Evolutionary conservation across 495 filamentous ascomycete species (phyloP).

Genomic region (Echria macrotheca): DNA sequence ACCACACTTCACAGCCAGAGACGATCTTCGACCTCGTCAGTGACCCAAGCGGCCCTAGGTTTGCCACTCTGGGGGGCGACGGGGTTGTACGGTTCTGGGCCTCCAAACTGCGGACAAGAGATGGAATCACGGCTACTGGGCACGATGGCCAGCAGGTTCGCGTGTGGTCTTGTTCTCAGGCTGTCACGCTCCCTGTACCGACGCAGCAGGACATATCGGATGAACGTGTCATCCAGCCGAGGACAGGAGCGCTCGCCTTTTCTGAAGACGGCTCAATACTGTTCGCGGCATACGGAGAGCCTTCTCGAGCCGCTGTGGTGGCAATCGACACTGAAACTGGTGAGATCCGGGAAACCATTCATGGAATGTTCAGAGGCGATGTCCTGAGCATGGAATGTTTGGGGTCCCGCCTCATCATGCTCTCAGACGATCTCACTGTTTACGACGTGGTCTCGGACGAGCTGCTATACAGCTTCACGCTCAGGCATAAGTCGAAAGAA

Average conservation of each 20-base stretch:
- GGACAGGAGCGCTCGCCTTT: constrained; percentile 58
- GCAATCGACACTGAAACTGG: constrained; percentile 55
- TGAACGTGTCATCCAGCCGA: constrained; percentile 8
- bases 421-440: constrained; percentile 57
- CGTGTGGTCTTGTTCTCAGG: constrained; percentile 67
- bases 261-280: constrained; percentile 85
- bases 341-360: constrained; percentile 45
- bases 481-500: constrained; percentile 25
- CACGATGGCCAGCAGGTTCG: constrained; percentile 48
- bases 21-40: constrained; percentile 64
- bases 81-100: constrained; percentile 71
- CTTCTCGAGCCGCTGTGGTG: constrained; percentile 47
- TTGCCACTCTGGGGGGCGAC: constrained; percentile 82
- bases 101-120: constrained; percentile 56
- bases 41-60: constrained; percentile 59
- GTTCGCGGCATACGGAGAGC: constrained; percentile 49
- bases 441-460: constrained; percentile 62
- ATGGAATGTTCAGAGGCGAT: constrained; percentile 49
- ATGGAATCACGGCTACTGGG: constrained; percentile 54
- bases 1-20: constrained; percentile 50
- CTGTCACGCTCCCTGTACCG: constrained; percentile 48
- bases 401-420: constrained; percentile 54
- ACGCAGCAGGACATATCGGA: constrained; percentile 32
- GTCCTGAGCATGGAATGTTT: constrained; percentile 54
- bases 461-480: constrained; percentile 45